Evolutionary conservation across 805 yeast species (phyloP).

Genomic region (Wickerhamiella cacticola): DNA sequence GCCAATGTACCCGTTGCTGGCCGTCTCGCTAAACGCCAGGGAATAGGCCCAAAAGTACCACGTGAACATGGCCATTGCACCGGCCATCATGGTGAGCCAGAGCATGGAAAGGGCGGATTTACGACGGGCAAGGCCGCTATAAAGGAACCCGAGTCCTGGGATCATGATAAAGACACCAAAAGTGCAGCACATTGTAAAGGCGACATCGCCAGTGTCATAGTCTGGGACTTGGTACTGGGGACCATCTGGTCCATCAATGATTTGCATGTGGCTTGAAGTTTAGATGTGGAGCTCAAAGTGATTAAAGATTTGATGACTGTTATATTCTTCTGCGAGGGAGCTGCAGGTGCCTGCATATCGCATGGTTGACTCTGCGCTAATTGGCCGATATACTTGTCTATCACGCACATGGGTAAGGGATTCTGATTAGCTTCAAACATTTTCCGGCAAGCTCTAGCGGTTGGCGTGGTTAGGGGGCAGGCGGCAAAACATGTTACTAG

Average conservation of each 20-base stretch:
- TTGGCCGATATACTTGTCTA: constrained; percentile 1
- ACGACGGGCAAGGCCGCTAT: constrained; percentile 82
- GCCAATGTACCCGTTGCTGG: constrained; percentile 79
- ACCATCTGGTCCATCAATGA: constrained; percentile 7
- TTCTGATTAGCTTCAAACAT: background rate
- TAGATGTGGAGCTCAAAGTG: background rate
- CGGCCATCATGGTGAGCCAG: constrained; percentile 65
- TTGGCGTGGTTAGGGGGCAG: too few species aligned
- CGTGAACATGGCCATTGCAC: constrained; percentile 64
- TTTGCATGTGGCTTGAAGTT: background rate
- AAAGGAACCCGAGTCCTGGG: constrained; percentile 86
- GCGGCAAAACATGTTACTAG: too few species aligned
- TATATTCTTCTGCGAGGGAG: background rate
- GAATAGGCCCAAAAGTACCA: constrained; percentile 99
- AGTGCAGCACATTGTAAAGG: constrained; percentile 30
- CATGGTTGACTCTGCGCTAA: background rate
- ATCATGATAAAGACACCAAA: constrained; percentile 75
- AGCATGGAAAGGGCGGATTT: constrained; percentile 81
- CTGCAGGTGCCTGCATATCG: constrained; percentile 3
- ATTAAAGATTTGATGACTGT: background rate
- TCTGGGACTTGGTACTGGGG: constrained; percentile 12
- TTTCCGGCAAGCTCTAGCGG: too few species aligned
- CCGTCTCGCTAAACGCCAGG: constrained; percentile 68
- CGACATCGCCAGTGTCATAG: constrained; percentile 32
- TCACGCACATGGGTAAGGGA: constrained; percentile 1